phyloP scores from a whole-genome alignment of 139 green algal genomes.

The Trebouxia sp. region DNA sequence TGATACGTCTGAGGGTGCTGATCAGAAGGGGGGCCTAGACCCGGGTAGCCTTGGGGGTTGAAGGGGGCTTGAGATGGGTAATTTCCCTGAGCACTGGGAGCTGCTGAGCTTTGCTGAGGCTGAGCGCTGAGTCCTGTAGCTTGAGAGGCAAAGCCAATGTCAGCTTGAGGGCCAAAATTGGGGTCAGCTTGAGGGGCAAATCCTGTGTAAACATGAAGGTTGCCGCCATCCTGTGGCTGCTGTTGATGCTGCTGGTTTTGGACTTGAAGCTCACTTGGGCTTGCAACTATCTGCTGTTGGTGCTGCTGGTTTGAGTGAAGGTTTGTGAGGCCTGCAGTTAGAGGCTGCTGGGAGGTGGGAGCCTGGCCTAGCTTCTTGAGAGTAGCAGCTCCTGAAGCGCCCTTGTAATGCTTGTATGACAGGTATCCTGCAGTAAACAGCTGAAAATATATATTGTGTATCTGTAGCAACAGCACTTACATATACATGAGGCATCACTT shows the following conservation, averaged over 20 bases:
- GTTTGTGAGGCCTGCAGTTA: not conserved
- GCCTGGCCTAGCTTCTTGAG: slow-evolving; percentile 11
- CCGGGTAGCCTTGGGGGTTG: not conserved
- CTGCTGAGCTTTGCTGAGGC: no score
- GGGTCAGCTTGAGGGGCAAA: not conserved
- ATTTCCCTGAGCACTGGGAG: no score
- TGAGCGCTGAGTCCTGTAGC: no score
- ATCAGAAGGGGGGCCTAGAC: not conserved
- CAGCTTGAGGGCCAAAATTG: no score
- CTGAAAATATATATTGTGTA: no score
- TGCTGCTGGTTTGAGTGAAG: no score
- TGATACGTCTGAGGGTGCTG: not conserved
- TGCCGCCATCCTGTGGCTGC: not conserved
- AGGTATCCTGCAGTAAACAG: not conserved
- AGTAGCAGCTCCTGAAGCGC: not conserved
- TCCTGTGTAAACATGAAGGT: not conserved
- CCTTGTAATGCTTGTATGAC: slow-evolving; percentile 5
- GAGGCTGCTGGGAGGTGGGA: not conserved
- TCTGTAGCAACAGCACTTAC: no score
- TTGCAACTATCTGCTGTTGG: no score
- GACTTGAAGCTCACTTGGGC: no score
- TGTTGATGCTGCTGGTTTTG: not conserved
- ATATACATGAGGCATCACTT: no score
- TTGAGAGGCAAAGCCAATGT: no score
- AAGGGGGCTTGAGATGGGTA: no score